Base-by-base conservation (phyloP, 306 rosid species). In the Mucuna pruriens region DNA sequence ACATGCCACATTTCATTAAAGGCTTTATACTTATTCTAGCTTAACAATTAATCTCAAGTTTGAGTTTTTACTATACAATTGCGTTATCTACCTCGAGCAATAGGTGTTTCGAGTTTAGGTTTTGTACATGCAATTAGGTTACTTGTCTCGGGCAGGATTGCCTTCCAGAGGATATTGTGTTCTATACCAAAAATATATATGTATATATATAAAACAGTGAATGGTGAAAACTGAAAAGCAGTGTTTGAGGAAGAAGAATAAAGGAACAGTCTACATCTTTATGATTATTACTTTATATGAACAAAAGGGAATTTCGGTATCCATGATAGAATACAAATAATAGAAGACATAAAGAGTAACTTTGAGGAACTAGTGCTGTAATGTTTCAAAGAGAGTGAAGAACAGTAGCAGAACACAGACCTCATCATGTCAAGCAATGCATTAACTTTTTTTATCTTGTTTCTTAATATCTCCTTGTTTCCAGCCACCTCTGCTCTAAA, bases 401-500 rank as follows among this genome's bases (percentile, higher is more conserved):
- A 89, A 71, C 64, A 81, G 85, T 80, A 70, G 71, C 64, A 65
- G 63, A 79, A 70, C 81, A 69, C 46, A 39, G 49, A 34, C 87
- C 70, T 82, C 84, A 83, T 77, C 90, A 89, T 91, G 95, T 62
- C 87, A 82, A 79, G 81, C 76, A 87, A 82, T 54, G 85, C 85
- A 74, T 74, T 85, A 73, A 85, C 86, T 71, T 80, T 80, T 40
- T 39, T 91, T 44, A 71, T 91, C 85, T 75, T 92, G 84, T 57
- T 86, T 78, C 89, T 91, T 66, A 86, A 79, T 63, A 34, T 90
- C 80, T 84, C 85, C 73, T 70, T 86, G 80, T 77, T 86, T 72
- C 88, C 88, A 75, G 16, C 86, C 68, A 76, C 70, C 72, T 85
- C 80, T 76, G 89, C 89, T 81, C 75, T 92, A 79, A 92, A 92